Conservation (phyloP, 345 rosid species). For the Salix suchowensis region DNA sequence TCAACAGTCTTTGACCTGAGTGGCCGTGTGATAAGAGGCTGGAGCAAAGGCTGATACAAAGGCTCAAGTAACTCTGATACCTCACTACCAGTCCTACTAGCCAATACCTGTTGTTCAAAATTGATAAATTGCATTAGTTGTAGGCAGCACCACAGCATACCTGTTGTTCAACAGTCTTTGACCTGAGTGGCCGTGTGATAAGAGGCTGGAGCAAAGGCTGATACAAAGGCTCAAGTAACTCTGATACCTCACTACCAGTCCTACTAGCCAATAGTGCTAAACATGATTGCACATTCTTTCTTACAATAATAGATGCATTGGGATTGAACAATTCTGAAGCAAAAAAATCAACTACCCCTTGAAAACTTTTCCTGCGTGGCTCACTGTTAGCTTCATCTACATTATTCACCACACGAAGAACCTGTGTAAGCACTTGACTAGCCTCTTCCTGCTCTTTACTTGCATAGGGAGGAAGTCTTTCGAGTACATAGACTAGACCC, state of each 20-base stretch:
- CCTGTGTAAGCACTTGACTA: too few relatives aligned
- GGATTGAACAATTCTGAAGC: slow-evolving; percentile 93
- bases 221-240: slow-evolving; percentile 85
- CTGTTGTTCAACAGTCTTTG: slow-evolving; percentile 97
- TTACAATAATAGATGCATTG: slow-evolving; percentile 74
- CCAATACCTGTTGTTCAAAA: too few relatives aligned
- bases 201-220: slow-evolving; percentile 89
- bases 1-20: slow-evolving; percentile 90
- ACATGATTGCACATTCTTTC: slow-evolving; percentile 95
- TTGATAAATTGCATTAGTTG: not conserved
- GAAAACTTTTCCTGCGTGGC: too few relatives aligned
- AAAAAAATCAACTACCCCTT: slow-evolving; percentile 81
- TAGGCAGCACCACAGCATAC: slow-evolving; percentile 27
- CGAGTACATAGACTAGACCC: too few relatives aligned
- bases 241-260: slow-evolving; percentile 94
- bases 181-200: slow-evolving; percentile 75
- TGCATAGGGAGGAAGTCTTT: too few relatives aligned
- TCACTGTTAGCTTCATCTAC: too few relatives aligned
- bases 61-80: slow-evolving; percentile 95
- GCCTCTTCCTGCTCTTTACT: too few relatives aligned
- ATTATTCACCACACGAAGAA: too few relatives aligned
- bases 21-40: slow-evolving; percentile 85
- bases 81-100: slow-evolving; percentile 81
- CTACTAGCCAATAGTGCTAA: slow-evolving; percentile 94
- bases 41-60: slow-evolving; percentile 73